A percentile compares a stretch with the other conserved stretches of the same genome.
phyloP scores from a whole-genome alignment of 78 protist genomes.

The Cavenderia fasciculata region DNA sequence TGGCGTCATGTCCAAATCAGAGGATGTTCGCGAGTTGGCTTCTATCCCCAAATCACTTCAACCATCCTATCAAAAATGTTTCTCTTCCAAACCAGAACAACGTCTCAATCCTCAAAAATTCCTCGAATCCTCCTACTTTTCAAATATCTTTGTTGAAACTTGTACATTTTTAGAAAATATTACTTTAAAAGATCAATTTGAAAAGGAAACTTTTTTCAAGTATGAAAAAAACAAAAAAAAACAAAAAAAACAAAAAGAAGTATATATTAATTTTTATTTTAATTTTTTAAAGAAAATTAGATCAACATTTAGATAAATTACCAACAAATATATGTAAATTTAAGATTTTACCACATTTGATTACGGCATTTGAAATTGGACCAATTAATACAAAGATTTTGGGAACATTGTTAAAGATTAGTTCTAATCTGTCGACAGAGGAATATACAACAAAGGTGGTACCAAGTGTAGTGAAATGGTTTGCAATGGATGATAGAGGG shows the following conservation, averaged over 20 bases:
- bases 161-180: conserved; percentile 79
- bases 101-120: conserved; percentile 60
- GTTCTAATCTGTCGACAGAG: conserved; percentile 66
- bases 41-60: conserved; percentile 56
- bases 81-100: conserved; percentile 25
- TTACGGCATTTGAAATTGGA: conserved; percentile 82
- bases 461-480: conserved; percentile 83
- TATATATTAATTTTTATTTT: background rate
- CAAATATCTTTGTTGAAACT: conserved; percentile 73
- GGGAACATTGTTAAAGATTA: conserved; percentile 78
- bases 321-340: conserved; percentile 79
- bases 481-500: conserved; percentile 83
- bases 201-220: conserved; percentile 86
- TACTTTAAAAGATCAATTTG: conserved; percentile 79
- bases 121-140: conserved; percentile 61
- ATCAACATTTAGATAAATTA: conserved; percentile 52
- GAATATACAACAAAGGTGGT: conserved; percentile 63
- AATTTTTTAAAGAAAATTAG: conserved; percentile 70
- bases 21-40: conserved; percentile 34
- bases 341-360: conserved; percentile 85
- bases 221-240: background rate
- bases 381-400: conserved; percentile 68
- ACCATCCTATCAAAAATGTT: conserved; percentile 61
- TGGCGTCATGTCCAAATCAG: conserved; percentile 58
- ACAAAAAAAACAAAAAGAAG: background rate